phyloP scores from a whole-genome alignment of 306 rosid species.

The Quercus aquifolioides region DNA sequence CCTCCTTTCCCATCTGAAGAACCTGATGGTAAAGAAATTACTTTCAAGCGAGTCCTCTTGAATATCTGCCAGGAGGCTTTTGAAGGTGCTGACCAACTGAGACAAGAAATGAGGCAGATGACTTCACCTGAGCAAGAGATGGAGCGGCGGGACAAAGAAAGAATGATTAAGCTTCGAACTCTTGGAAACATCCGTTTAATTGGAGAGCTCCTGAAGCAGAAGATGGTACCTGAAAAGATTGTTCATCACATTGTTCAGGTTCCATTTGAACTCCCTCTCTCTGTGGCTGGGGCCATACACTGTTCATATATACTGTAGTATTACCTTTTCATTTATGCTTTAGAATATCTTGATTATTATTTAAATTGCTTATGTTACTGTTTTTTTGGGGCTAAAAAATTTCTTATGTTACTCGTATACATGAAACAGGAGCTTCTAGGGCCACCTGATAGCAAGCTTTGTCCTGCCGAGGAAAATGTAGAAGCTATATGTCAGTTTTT shows the following conservation, averaged over 20 bases:
- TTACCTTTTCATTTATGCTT: background rate
- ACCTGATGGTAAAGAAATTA: constrained; percentile 81
- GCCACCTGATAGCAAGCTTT: constrained; percentile 53
- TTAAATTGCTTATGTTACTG: background rate
- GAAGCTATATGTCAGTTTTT: constrained; percentile 98
- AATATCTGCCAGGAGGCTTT: constrained; percentile 95
- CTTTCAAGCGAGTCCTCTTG: constrained; percentile 84
- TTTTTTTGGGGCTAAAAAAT: background rate
- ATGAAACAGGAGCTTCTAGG: constrained; percentile 86
- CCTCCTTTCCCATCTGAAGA: constrained; percentile 90
- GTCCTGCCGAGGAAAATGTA: constrained; percentile 97
- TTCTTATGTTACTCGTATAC: constrained; percentile 14
- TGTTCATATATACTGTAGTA: background rate
- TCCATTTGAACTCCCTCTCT: constrained; percentile 13
- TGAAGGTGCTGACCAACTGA: constrained; percentile 82
- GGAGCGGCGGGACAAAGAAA: constrained; percentile 84
- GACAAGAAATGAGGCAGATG: constrained; percentile 84
- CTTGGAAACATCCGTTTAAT: constrained; percentile 93
- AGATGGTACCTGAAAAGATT: constrained; percentile 94
- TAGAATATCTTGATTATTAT: constrained; percentile 6
- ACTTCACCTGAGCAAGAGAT: constrained; percentile 83
- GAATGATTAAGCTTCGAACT: constrained; percentile 78
- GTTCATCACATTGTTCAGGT: constrained; percentile 99
- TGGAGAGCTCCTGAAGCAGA: constrained; percentile 98
- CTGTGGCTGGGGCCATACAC: background rate